These are phyloP conservation scores for Rhynchospora tenuis DNA, from an alignment of 176 grass and related monocot genomes.

Conservation along the genomic window DNA sequence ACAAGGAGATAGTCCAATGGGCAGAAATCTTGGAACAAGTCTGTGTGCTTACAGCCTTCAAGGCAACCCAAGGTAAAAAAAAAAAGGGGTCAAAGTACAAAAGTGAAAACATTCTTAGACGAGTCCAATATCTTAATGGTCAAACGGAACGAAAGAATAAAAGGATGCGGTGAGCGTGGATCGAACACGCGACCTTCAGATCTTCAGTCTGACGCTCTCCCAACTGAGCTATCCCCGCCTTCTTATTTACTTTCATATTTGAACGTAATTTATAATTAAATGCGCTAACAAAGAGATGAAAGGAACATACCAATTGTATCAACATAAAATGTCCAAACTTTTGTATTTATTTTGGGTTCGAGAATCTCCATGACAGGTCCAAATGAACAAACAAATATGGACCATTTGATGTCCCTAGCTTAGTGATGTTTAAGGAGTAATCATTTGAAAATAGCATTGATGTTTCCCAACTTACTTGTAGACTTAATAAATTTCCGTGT, in stretches of 20 bases:
- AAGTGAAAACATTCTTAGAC: too few relatives aligned
- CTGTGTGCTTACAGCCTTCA: too few relatives aligned
- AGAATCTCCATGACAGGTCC: neutral
- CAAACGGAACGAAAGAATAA: neutral
- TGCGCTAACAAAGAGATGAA: too few relatives aligned
- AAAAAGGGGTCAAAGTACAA: too few relatives aligned
- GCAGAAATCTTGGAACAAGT: too few relatives aligned
- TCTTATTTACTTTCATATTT: too few relatives aligned
- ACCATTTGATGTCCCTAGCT: neutral
- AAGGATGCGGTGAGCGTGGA: constrained; percentile 46
- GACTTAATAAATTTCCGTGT: neutral
- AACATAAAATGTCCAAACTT: neutral
- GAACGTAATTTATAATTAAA: too few relatives aligned
- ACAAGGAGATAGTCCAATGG: too few relatives aligned
- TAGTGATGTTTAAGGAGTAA: neutral
- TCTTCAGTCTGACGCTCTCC: constrained; percentile 70
- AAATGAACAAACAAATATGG: neutral
- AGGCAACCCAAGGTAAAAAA: too few relatives aligned
- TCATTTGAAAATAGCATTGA: neutral
- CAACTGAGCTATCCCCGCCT: constrained; percentile 18
- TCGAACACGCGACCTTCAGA: constrained; percentile 74
- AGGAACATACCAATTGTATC: too few relatives aligned
- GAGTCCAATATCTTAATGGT: too few relatives aligned
- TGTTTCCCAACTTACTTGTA: neutral
- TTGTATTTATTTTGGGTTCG: neutral